Evolutionary conservation across 768 basidiomycete species (phyloP).

Genomic region (Mrakia hoshinonis): DNA sequence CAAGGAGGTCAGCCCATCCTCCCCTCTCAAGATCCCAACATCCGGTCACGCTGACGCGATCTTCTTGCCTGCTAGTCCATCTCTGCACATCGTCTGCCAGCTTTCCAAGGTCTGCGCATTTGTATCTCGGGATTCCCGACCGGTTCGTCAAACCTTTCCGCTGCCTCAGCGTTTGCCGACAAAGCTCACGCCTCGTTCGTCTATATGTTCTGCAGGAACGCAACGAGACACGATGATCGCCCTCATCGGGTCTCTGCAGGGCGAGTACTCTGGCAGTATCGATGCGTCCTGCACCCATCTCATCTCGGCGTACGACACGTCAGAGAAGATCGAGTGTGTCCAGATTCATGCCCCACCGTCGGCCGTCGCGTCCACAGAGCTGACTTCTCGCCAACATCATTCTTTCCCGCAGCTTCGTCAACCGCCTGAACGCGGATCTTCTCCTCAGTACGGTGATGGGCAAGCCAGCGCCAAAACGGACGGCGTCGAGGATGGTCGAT

Average conservation of each 20-base stretch:
- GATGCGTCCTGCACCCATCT: conserved; percentile 78
- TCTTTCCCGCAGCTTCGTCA: background rate
- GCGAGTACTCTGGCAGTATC: conserved; percentile 63
- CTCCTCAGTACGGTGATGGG: background rate
- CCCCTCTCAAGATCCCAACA: background rate
- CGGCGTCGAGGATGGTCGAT: conserved; percentile 27
- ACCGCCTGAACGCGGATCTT: background rate
- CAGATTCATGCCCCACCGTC: too few relatives aligned
- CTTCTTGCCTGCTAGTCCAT: conserved; percentile 48
- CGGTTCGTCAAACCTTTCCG: conserved; percentile 33
- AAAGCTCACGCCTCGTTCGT: background rate
- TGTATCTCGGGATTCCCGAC: conserved; percentile 70
- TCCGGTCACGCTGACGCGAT: background rate
- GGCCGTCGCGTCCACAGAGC: too few relatives aligned
- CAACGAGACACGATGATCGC: conserved; percentile 58
- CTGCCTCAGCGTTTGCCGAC: background rate
- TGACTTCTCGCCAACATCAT: too few relatives aligned
- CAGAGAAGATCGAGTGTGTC: conserved; percentile 38
- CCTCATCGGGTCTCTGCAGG: conserved; percentile 54
- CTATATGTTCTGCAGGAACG: conserved; percentile 37
- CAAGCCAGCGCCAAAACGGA: conserved; percentile 34
- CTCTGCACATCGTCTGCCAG: conserved; percentile 54
- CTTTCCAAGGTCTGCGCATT: conserved; percentile 62
- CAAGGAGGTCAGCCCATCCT: conserved; percentile 47
- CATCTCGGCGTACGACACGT: conserved; percentile 59